Conservation (phyloP, 352 stramenopile species). For the Globisporangium iwayamae region DNA sequence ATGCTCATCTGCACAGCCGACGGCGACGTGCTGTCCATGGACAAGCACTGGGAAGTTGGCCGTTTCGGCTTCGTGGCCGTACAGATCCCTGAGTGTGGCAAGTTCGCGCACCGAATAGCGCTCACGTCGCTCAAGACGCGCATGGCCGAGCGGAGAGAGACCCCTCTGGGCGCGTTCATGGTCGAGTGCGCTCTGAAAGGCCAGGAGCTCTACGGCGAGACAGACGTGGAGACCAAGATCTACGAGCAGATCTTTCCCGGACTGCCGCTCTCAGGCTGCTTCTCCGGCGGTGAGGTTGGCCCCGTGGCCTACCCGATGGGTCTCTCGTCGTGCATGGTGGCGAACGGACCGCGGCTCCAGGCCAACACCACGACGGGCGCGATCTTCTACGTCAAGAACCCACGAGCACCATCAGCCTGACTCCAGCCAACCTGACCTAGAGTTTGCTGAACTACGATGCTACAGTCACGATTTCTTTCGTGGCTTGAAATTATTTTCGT, state of each 20-base stretch:
- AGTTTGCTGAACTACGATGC: background rate
- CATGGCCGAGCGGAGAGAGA: slow-evolving; percentile 13
- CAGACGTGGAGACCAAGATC: slow-evolving; percentile 20
- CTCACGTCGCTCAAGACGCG: slow-evolving; percentile 12
- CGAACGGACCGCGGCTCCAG: slow-evolving; percentile 25
- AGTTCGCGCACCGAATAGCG: slow-evolving; percentile 18
- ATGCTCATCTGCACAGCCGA: slow-evolving; percentile 23
- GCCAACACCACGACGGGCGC: slow-evolving; percentile 44
- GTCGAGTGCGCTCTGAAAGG: slow-evolving; percentile 30
- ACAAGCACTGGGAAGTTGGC: slow-evolving; percentile 28
- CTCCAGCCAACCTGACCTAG: background rate
- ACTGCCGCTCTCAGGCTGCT: slow-evolving; percentile 27
- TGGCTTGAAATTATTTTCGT: background rate
- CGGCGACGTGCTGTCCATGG: slow-evolving; percentile 19
- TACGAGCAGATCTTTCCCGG: slow-evolving; percentile 23
- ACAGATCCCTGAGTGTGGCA: slow-evolving; percentile 19
- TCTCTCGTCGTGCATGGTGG: slow-evolving; percentile 6
- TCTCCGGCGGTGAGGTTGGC: slow-evolving; percentile 34
- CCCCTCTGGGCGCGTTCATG: slow-evolving; percentile 30
- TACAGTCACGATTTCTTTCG: background rate
- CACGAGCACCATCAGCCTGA: background rate
- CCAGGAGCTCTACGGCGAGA: slow-evolving; percentile 21
- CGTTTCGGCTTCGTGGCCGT: slow-evolving; percentile 37
- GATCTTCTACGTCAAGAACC: slow-evolving; percentile 31
- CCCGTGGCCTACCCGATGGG: slow-evolving; percentile 29